Evolutionary conservation across 2,329 filamentous ascomycete species (phyloP).

Genomic region (Nigrospora sphaerica): DNA sequence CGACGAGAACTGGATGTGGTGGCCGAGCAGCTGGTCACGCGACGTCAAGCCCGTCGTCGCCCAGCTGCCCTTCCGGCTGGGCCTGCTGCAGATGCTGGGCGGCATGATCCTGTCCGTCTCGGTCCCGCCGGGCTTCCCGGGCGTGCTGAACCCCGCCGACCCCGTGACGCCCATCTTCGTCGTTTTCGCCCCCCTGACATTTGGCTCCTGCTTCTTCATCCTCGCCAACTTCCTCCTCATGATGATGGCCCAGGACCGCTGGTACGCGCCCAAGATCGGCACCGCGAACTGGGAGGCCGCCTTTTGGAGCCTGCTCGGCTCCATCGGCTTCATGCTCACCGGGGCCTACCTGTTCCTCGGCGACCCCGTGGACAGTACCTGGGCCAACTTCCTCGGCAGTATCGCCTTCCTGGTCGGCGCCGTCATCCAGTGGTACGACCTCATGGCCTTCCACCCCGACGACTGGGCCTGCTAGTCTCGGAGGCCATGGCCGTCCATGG

Average conservation of each 20-base stretch:
- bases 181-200: conserved; percentile 5
- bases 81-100: conserved; percentile 1
- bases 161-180: background rate
- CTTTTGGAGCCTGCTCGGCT: conserved; percentile 8
- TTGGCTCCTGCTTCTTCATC: conserved; percentile 7
- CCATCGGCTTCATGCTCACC: conserved; percentile 7
- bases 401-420: conserved; percentile 8
- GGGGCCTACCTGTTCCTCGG: conserved; percentile 5
- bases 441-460: conserved; percentile 13
- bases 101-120: conserved; percentile 3
- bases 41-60: background rate
- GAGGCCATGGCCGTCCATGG: no score
- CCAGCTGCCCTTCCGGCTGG: conserved; percentile 2
- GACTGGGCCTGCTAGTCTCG: background rate
- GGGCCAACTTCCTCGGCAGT: conserved; percentile 6
- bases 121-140: conserved; percentile 4
- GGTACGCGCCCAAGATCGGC: conserved; percentile 8
- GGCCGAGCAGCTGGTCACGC: background rate
- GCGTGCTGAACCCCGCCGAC: conserved; percentile 2
- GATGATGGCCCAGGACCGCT: conserved; percentile 5
- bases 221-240: conserved; percentile 6
- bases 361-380: background rate
- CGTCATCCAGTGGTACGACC: conserved; percentile 10
- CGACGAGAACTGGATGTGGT: conserved; percentile 4
- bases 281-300: conserved; percentile 7